These are phyloP conservation scores for Rubia tinctorum DNA, from an alignment of 305 asterid species.

Conservation along the genomic window DNA sequence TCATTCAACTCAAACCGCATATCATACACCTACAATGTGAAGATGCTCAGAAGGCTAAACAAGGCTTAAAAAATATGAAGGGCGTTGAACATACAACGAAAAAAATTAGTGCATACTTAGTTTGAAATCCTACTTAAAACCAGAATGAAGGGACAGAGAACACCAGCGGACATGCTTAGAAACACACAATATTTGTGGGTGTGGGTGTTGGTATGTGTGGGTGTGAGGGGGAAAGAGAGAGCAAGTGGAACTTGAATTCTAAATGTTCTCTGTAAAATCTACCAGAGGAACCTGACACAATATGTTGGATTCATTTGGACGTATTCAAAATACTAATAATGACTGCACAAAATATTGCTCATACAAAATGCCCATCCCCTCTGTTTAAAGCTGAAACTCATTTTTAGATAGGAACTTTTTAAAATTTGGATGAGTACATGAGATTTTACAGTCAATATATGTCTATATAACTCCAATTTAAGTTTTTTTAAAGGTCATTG, in stretches of 20 bases:
- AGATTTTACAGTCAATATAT: not conserved
- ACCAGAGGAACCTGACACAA: not conserved
- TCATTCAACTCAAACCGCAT: slow-evolving; percentile 96
- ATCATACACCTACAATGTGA: slow-evolving; percentile 75
- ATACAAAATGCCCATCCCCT: not conserved
- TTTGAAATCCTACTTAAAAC: not conserved
- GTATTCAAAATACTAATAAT: not conserved
- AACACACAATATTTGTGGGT: not conserved
- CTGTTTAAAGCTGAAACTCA: not conserved
- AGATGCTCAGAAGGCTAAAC: slow-evolving; percentile 9
- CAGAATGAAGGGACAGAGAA: not conserved
- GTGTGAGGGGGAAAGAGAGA: not conserved
- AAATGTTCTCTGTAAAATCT: not conserved
- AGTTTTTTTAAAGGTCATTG: not conserved
- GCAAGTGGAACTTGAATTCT: not conserved
- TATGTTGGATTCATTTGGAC: not conserved
- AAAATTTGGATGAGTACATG: not conserved
- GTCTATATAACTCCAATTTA: not conserved
- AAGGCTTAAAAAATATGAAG: slow-evolving; percentile 2
- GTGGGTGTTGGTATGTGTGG: not conserved
- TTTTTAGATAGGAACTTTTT: not conserved
- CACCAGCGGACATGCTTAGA: not conserved
- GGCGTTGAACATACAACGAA: not conserved
- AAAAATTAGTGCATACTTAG: slow-evolving; percentile 1
- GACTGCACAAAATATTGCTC: not conserved